Conservation (phyloP, 2,329 filamentous ascomycete species). For the Plenodomus tracheiphilus region DNA sequence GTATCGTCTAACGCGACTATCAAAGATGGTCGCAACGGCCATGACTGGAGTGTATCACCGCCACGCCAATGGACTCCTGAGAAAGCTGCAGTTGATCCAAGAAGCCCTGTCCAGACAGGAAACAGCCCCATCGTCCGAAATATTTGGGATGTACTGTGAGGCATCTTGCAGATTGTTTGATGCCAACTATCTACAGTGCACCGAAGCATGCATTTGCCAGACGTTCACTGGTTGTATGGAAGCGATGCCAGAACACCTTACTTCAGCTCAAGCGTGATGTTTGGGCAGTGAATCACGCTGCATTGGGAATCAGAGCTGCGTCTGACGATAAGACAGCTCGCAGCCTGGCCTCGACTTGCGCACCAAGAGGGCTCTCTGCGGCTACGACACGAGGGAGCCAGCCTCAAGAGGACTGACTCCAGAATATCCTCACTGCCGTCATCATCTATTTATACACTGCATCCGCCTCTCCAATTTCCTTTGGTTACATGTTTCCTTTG, state of each 20-base stretch:
- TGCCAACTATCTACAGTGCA: background rate
- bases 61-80: constrained; percentile 53
- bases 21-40: constrained; percentile 32
- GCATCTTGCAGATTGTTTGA: too few relatives aligned
- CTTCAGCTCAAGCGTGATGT: background rate
- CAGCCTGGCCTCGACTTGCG: too few relatives aligned
- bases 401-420: background rate
- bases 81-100: constrained; percentile 66
- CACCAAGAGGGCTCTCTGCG: too few relatives aligned
- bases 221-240: background rate
- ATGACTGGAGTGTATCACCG: constrained; percentile 31
- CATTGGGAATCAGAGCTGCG: background rate
- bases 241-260: background rate
- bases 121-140: constrained; percentile 75
- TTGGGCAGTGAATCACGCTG: background rate
- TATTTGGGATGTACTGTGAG: constrained; percentile 75
- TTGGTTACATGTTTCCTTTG: constrained; percentile 6
- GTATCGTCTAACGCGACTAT: constrained; percentile 39
- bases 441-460: background rate
- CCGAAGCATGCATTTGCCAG: background rate
- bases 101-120: constrained; percentile 74
- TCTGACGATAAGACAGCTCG: too few relatives aligned
- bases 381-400: too few relatives aligned
- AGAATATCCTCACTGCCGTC: background rate
- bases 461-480: constrained; percentile 7